Base-by-base conservation (phyloP, 345 rosid genomes). In the Populus davidiana region DNA sequence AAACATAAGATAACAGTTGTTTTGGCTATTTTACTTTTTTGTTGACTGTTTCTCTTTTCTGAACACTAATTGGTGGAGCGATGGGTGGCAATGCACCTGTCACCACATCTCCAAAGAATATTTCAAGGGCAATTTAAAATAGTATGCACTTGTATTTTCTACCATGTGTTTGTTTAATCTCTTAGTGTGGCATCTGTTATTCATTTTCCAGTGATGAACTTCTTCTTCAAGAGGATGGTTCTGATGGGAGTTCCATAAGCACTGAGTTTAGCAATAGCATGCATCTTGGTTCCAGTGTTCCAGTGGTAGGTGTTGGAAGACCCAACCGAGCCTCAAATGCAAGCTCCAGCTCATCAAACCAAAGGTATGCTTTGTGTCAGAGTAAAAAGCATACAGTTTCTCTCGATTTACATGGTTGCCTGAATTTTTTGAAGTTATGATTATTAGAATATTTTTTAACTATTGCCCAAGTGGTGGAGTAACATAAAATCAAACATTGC, bases 141-240 rank as follows among this genome's bases (percentile, higher is more conserved):
- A 31, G 10, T 6, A 65, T 65, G 20, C 4, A 65, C 20, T 16
- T 65, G 39, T 65, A 65, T 29, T 67, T 36, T 67, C 27, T 20
- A 67, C 8, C 18, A 16, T n/a, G 52, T 72, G 39, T 50, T 38
- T 29, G 31, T 59, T 29, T 54, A 74, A 73, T 62, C 33, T 21
- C 62, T 80, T 69, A 36, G 18, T 69, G 8, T 75, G 70, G 35
- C 38, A 31, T 73, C 17, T 69, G 49, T 74, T 84, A 17, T 77
- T 83, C 71, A 70, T 79, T 67, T 74, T 84, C 75, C 87, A 96
- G 99, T 70, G 99, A 91, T 69, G 99, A 96, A 6, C 91, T 88
- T 69, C 92, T 96, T 74, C 84, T 96, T 75, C 91, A 96, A 88
- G 99, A 96, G 78, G 98, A 91, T 88, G 87, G 89, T 43, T 71